Evolutionary conservation across 2,329 filamentous ascomycete species (phyloP).

Genomic region (Colletotrichum sp.): DNA sequence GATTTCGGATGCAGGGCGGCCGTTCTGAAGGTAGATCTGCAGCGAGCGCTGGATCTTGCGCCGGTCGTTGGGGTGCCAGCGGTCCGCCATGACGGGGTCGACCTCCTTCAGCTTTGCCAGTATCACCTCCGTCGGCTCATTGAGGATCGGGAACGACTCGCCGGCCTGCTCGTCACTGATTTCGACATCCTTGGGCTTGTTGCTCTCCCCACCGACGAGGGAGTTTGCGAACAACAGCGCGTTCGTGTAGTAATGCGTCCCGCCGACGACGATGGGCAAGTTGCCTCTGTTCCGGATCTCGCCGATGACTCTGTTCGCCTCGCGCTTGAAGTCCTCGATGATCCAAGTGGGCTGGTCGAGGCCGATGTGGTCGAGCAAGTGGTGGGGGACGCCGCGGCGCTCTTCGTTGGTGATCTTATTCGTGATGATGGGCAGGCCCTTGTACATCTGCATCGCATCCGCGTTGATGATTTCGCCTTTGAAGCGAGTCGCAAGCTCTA

Average conservation of each 20-base stretch:
- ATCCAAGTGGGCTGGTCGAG: conserved; percentile 83
- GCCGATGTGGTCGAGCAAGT: conserved; percentile 80
- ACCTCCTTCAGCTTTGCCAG: conserved; percentile 75
- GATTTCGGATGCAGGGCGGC: conserved; percentile 80
- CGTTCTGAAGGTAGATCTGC: conserved; percentile 86
- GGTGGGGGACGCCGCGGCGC: conserved; percentile 81
- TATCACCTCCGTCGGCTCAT: conserved; percentile 73
- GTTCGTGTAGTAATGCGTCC: conserved; percentile 95
- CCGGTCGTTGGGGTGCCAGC: conserved; percentile 93
- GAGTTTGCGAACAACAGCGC: conserved; percentile 81
- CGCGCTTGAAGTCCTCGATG: conserved; percentile 75
- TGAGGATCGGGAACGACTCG: conserved; percentile 70
- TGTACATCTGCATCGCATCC: conserved; percentile 98
- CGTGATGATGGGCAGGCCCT: conserved; percentile 89
- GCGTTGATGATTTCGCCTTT: conserved; percentile 96
- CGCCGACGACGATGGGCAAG: conserved; percentile 89
- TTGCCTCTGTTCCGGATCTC: conserved; percentile 81
- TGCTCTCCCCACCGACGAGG: conserved; percentile 55
- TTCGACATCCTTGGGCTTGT: conserved; percentile 16
- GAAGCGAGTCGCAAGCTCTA: conserved; percentile 82
- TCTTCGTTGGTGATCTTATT: conserved; percentile 86
- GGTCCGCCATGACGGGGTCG: conserved; percentile 85
- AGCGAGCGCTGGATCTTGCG: conserved; percentile 90
- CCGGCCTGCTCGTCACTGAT: neutral
- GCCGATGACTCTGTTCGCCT: conserved; percentile 70